Conservation (phyloP, 2,329 filamentous ascomycete species). For the Cladosporium sp. region DNA sequence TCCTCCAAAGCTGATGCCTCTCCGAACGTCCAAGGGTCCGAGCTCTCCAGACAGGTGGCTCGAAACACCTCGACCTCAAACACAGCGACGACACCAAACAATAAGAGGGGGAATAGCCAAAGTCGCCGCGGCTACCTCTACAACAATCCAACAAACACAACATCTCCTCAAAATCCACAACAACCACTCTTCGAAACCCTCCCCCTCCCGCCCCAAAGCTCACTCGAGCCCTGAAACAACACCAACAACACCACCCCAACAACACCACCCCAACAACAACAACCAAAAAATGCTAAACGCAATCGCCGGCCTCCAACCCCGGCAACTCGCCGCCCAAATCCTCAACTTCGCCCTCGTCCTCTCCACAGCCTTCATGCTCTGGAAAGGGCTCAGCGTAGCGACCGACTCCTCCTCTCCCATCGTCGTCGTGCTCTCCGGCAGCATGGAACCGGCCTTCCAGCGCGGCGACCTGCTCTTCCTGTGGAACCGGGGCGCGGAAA, state of each 20-base stretch:
- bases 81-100: neutral
- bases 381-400: constrained; percentile 78
- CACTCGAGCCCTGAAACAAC: neutral
- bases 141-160: neutral
- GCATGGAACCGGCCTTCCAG: constrained; percentile 79
- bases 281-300: constrained; percentile 64
- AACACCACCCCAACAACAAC: constrained; percentile 2
- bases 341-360: constrained; percentile 89
- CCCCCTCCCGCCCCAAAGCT: no score
- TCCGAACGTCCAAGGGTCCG: no score
- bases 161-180: neutral
- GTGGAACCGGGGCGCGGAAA: constrained; percentile 64
- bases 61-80: no score
- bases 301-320: constrained; percentile 63
- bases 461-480: constrained; percentile 70
- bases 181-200: no score
- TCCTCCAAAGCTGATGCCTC: no score
- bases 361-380: constrained; percentile 87
- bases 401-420: constrained; percentile 64
- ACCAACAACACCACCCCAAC: neutral
- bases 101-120: neutral
- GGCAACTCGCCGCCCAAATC: constrained; percentile 74
- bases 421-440: constrained; percentile 78
- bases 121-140: no score
- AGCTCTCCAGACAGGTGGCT: no score